Base-by-base conservation (phyloP, 306 rosid genomes). In the Acacia confusa region DNA sequence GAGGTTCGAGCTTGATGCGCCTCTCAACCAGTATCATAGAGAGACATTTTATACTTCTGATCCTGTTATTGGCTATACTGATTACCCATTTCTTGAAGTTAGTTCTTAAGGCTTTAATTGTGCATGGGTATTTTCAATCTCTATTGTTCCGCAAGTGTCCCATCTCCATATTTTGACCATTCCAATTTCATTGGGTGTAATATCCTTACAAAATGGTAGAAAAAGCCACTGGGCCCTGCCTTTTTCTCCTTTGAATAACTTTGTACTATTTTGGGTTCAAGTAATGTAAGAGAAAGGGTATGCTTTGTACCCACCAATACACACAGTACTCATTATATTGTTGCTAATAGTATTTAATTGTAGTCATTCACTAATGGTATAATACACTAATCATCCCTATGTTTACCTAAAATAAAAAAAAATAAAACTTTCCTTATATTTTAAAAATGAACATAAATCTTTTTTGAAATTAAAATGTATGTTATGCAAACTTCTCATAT, bases 51-150 rank as follows among this genome's bases (percentile, higher is more conserved):
- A 87, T 63, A 8, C 0, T n/a, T 4, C 70, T 53, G 92, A 90
- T 78, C 94, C 96, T 0, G 72, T 85, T 28, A 0, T 88, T 40
- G 94, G 98, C 22, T 94, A 92, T 82, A 87, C 82, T 4, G 98
- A 92, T 68, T 89, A 94, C 55, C 91, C 93, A 38, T 89, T 90
- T 88, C 88, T 92, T 7, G 86, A 88, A 57, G 58, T 0, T 0
- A 52, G 58, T 19, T 19, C 0, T 48, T 48, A 16, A 48, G 55
- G 0, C 55, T 1, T 0, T 1, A 45, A 45, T 45, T 45, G 15
- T 30, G 2, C 0, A 2, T 30, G 32, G 2, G 16, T 12, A 45
- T 12, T 45, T 45, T 45, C 52, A 45, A 45, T 45, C 15, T 45
- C 0, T 45, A 17, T 12, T 45, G 52, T 1, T 45, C 52, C n/a